Evolutionary conservation across 345 rosid genomes (phyloP), one percentile per base, ranked within the genome.

Genomic region (Citrus trifoliata): DNA sequence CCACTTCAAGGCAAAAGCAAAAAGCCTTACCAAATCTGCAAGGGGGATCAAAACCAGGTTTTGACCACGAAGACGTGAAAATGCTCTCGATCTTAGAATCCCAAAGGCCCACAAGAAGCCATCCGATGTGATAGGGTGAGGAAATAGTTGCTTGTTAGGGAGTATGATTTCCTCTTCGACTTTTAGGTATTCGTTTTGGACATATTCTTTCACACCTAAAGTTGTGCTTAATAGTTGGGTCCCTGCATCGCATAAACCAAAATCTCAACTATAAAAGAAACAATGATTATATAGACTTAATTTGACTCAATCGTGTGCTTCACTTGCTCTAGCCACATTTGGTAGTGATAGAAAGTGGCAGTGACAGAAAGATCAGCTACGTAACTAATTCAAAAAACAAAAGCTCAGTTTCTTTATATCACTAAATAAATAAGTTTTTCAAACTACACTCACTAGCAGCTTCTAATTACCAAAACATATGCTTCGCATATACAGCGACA

Each of bases 31-130:
- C 96, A 95, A 77, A 80, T 95, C 99, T 14, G 95, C 99, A 56
- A 95, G 90, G 78, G 97, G 99, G 78, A 93, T 81, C 87, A 95
- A 81, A 80, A 92, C 93, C 71, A 95, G 97, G 81, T 92, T 86
- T 85, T 93, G 92, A 75, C 94, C 99, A 60, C 92, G 95, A 67
- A 93, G 95, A 48, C 91, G 91, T 30, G 99, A 90, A 84, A 92
- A 95, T 46, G 98, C 93, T 79, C 99, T 88, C 21, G 98, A 95
- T 81, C 86, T 88, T 55, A 95, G 98, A 77, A 93, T 89, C 77
- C 97, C 97, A 78, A 91, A 92, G 10, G 98, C 99, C 99, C 99
- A 92, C 5, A 84, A 78, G 83, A 95, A 92, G 81, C 91, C 95
- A 70, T 90, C 90, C 25, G 79, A 79, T 35, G 97, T 87, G 72